phyloP scores from a whole-genome alignment of 2,329 filamentous ascomycete genomes.

The Diaporthe capsici region DNA sequence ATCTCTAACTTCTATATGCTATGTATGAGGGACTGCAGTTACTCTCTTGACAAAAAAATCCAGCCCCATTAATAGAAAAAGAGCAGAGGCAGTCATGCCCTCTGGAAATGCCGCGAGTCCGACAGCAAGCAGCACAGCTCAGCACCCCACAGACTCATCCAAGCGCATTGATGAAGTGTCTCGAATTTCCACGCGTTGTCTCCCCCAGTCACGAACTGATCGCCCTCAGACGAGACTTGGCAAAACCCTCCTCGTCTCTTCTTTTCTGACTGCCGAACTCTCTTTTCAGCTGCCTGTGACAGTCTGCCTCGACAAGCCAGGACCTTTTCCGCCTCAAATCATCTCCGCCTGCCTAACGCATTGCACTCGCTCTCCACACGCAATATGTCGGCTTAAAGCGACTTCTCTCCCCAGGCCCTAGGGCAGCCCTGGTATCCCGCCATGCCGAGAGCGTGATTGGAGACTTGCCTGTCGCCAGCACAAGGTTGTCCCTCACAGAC shows the following conservation, averaged over 20 bases:
- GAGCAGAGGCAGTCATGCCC: background rate
- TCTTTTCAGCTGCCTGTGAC: slow-evolving; percentile 13
- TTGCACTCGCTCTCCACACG: slow-evolving; percentile 23
- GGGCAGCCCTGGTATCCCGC: slow-evolving; percentile 16
- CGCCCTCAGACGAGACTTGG: slow-evolving; percentile 29
- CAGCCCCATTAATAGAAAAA: background rate
- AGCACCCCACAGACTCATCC: slow-evolving; percentile 27
- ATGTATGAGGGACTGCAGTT: background rate
- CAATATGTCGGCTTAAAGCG: slow-evolving; percentile 21
- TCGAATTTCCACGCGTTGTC: slow-evolving; percentile 24
- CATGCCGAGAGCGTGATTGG: slow-evolving; percentile 24
- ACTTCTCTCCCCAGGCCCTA: background rate
- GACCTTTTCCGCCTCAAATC: background rate
- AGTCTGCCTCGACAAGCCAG: slow-evolving; percentile 17
- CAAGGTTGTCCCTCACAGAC: slow-evolving; percentile 26
- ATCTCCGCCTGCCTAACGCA: slow-evolving; percentile 22
- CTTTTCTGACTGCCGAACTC: slow-evolving; percentile 17
- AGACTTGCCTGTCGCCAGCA: background rate
- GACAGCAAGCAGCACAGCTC: background rate
- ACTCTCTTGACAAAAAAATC: background rate
- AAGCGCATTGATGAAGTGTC: slow-evolving; percentile 31
- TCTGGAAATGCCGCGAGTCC: background rate
- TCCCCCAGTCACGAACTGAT: slow-evolving; percentile 33
- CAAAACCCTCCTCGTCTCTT: slow-evolving; percentile 33
- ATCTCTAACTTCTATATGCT: background rate